Percentiles rank a stretch among this genome's conserved stretches.
phyloP scores from a whole-genome alignment of 2,329 filamentous ascomycete genomes.

The Epichloe gansuensis region DNA sequence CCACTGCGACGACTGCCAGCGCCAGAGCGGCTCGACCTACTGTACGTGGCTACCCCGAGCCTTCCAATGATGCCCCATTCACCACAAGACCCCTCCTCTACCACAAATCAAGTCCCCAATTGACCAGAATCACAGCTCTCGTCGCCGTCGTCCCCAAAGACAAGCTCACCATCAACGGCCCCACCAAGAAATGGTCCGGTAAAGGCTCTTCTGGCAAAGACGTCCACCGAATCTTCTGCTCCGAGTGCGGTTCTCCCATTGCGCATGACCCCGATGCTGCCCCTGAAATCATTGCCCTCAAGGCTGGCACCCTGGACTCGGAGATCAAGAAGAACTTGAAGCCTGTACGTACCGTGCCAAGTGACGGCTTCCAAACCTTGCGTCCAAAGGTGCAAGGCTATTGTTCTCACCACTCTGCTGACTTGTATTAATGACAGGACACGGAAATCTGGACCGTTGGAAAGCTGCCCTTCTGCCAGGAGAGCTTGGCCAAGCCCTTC shows the following conservation, averaged over 20 bases:
- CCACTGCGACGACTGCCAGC: conserved; percentile 62
- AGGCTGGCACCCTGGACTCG: conserved; percentile 49
- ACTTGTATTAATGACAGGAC: conserved; percentile 29
- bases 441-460: conserved; percentile 57
- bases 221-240: conserved; percentile 58
- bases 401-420: background rate
- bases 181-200: conserved; percentile 51
- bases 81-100: background rate
- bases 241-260: conserved; percentile 55
- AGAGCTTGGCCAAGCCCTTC: conserved; percentile 50
- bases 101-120: background rate
- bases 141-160: conserved; percentile 54
- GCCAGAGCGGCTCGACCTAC: conserved; percentile 56
- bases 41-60: conserved; percentile 29
- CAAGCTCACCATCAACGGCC: conserved; percentile 49
- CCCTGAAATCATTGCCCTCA: conserved; percentile 56
- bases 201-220: conserved; percentile 46
- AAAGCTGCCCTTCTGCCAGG: conserved; percentile 59
- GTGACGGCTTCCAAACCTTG: background rate
- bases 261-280: conserved; percentile 59
- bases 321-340: conserved; percentile 57
- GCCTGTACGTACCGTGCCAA: conserved; percentile 32
- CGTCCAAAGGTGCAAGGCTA: too few species aligned
- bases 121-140: conserved; percentile 34
- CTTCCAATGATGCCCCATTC: background rate